Conservation (phyloP, 345 rosid species). For the Eucalyptus globulus region DNA sequence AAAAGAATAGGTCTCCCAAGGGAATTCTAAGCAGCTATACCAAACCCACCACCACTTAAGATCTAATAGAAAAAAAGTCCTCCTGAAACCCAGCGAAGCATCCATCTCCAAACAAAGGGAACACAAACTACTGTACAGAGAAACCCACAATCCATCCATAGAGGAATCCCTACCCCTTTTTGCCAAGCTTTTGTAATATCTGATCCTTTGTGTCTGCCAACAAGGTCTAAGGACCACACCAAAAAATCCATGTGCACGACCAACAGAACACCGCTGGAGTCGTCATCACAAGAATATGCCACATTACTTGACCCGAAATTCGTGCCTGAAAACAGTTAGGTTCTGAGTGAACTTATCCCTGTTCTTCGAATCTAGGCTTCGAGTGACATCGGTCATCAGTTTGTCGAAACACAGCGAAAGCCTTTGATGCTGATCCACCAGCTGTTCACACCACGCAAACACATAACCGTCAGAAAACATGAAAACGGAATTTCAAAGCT, state of each 20-base stretch:
- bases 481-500: background rate
- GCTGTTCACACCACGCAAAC: conserved; percentile 33
- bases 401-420: conserved; percentile 77
- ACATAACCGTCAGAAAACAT: background rate
- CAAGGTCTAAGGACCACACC: background rate
- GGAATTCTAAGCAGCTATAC: background rate
- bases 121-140: background rate
- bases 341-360: conserved; percentile 96
- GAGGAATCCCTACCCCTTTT: background rate
- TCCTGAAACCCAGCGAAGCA: background rate
- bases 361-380: conserved; percentile 88
- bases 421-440: conserved; percentile 81
- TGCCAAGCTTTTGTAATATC: background rate
- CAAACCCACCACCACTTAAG: conserved; percentile 1
- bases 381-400: conserved; percentile 83
- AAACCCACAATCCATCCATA: background rate
- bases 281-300: background rate
- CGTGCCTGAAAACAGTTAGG: conserved; percentile 74
- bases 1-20: conserved; percentile 17
- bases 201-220: background rate
- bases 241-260: background rate
- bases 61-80: background rate
- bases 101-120: background rate
- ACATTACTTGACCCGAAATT: conserved; percentile 69
- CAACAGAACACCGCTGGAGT: background rate